phyloP scores from a whole-genome alignment of 345 rosid genomes.

The Eucalyptus camaldulensis region DNA sequence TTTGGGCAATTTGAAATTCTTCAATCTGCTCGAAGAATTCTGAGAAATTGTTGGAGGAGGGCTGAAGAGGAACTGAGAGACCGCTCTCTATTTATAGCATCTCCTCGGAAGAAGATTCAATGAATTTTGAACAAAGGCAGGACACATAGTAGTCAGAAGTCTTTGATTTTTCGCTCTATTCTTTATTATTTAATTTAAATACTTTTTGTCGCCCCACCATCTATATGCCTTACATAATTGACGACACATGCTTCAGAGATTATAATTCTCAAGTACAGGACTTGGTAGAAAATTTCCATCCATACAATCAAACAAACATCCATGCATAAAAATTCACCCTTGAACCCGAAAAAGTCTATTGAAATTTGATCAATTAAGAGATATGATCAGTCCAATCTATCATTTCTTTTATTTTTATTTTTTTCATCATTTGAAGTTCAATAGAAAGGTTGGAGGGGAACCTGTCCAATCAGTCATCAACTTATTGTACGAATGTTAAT shows the following conservation, averaged over 20 bases:
- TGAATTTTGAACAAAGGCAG: not conserved
- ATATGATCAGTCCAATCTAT: not conserved
- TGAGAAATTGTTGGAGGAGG: not conserved
- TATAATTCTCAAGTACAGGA: not conserved
- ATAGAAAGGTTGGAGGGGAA: not conserved
- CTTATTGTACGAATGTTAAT: no score
- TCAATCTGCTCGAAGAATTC: not conserved
- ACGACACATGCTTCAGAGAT: not conserved
- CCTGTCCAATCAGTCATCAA: not conserved
- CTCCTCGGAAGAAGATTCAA: not conserved
- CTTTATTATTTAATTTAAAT: not conserved
- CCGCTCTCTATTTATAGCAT: not conserved
- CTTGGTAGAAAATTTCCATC: not conserved
- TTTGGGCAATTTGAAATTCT: not conserved
- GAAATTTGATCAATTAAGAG: not conserved
- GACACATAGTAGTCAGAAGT: not conserved
- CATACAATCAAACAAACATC: not conserved
- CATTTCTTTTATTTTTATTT: not conserved
- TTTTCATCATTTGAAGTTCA: not conserved
- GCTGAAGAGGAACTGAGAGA: not conserved
- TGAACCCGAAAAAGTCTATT: not conserved
- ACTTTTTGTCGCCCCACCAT: not conserved
- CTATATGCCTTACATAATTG: not conserved
- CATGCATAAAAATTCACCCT: not conserved
- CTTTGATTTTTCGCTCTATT: not conserved